These are phyloP conservation scores for Ceratocystis cacaofunesta DNA, from an alignment of 2,329 filamentous ascomycete species.

Conservation along the genomic window DNA sequence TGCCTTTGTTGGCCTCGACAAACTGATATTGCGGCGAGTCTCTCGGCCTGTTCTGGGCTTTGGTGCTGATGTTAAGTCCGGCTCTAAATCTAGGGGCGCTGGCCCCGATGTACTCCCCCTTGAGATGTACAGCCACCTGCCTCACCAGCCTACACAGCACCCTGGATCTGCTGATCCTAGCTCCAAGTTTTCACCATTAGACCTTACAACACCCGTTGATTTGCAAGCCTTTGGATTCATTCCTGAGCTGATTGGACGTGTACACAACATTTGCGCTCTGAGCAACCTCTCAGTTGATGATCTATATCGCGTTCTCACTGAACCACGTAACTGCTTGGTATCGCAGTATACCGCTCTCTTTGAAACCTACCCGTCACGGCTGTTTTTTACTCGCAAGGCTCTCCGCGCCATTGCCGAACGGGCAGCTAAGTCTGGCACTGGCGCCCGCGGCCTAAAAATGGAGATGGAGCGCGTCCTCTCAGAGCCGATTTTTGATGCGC, in stretches of 20 bases:
- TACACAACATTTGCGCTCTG: conserved; percentile 79
- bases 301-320: conserved; percentile 77
- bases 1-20: conserved; percentile 85
- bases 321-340: conserved; percentile 77
- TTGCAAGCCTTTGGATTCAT: conserved; percentile 82
- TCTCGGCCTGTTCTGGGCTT: conserved; percentile 80
- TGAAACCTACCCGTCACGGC: conserved; percentile 58
- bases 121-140: conserved; percentile 40
- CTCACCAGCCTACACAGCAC: conserved; percentile 33
- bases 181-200: conserved; percentile 40
- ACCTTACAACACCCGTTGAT: conserved; percentile 60
- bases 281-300: conserved; percentile 53
- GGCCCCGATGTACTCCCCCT: conserved; percentile 45
- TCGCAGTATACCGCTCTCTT: conserved; percentile 84
- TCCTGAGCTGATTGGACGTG: conserved; percentile 85
- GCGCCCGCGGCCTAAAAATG: conserved; percentile 63
- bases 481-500: conserved; percentile 70
- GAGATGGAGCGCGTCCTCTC: conserved; percentile 66
- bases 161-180: conserved; percentile 22
- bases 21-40: conserved; percentile 72
- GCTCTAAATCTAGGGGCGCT: conserved; percentile 30
- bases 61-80: conserved; percentile 60
- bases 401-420: conserved; percentile 65
- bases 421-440: conserved; percentile 50
- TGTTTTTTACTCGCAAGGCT: conserved; percentile 70